Conservation (phyloP, 768 basidiomycete genomes). For the Suillus lakei region DNA sequence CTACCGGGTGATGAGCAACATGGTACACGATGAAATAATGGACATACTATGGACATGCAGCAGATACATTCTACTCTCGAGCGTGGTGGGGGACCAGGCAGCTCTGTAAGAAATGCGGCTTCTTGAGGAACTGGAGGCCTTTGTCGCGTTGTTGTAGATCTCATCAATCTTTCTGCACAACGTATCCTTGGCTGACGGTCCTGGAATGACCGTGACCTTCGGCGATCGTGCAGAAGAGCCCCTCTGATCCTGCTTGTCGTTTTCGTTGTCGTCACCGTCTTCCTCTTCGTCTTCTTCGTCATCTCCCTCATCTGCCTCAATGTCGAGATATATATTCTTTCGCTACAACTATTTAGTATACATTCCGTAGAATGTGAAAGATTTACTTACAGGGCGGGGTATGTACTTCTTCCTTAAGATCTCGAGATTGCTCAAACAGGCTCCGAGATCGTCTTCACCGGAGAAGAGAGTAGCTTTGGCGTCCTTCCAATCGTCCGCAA, state of each 20-base stretch:
- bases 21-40: not conserved
- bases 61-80: not conserved
- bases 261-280: not conserved
- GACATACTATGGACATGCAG: not conserved
- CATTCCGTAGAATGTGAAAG: not conserved
- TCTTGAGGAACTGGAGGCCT: not conserved
- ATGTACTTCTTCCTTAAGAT: not conserved
- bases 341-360: not conserved
- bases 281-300: not conserved
- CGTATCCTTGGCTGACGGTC: not conserved
- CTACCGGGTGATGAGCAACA: not conserved
- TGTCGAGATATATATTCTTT: not conserved
- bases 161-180: not conserved
- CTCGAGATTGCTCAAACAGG: not conserved
- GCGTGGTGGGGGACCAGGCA: not conserved
- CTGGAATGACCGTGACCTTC: not conserved
- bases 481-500: not conserved
- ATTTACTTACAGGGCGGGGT: not conserved
- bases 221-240: not conserved
- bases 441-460: not conserved
- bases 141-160: not conserved
- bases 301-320: not conserved
- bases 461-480: not conserved
- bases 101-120: not conserved
- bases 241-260: not conserved